A percentile compares a stretch with the other conserved stretches of the same genome.
These are phyloP conservation scores for Fusarium sp. DNA, from an alignment of 2,329 filamentous ascomycete species.

Conservation along the genomic window DNA sequence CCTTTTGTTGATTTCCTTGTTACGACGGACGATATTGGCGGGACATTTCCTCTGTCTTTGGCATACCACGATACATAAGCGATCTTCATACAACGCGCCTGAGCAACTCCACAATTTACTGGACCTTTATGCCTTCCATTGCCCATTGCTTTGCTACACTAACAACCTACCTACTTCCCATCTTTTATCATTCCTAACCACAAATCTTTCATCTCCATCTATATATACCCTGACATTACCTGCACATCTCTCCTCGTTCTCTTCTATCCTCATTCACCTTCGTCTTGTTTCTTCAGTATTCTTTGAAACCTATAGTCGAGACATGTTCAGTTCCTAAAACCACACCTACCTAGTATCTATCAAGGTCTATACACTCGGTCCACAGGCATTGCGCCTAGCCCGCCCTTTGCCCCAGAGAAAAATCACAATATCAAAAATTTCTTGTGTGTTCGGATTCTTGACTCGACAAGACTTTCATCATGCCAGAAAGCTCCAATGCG, in stretches of 20 bases:
- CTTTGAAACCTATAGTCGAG: constrained; percentile 5
- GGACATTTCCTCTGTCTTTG: background rate
- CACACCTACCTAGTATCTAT: constrained; percentile 3
- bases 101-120: constrained; percentile 20
- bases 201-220: background rate
- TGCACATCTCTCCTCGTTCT: background rate
- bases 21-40: background rate
- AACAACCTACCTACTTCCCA: background rate
- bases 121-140: constrained; percentile 19
- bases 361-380: constrained; percentile 10
- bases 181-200: background rate
- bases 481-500: constrained; percentile 31
- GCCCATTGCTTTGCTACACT: constrained; percentile 8
- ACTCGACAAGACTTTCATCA: constrained; percentile 3
- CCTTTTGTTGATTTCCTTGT: background rate
- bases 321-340: background rate
- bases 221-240: background rate
- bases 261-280: background rate
- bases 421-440: background rate
- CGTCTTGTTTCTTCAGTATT: background rate
- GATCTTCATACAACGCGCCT: background rate
- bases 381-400: constrained; percentile 1
- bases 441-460: background rate
- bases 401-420: background rate
- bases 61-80: background rate